Base-by-base conservation (phyloP, 2,329 filamentous ascomycete species). In the Cladosporium oxysporum region DNA sequence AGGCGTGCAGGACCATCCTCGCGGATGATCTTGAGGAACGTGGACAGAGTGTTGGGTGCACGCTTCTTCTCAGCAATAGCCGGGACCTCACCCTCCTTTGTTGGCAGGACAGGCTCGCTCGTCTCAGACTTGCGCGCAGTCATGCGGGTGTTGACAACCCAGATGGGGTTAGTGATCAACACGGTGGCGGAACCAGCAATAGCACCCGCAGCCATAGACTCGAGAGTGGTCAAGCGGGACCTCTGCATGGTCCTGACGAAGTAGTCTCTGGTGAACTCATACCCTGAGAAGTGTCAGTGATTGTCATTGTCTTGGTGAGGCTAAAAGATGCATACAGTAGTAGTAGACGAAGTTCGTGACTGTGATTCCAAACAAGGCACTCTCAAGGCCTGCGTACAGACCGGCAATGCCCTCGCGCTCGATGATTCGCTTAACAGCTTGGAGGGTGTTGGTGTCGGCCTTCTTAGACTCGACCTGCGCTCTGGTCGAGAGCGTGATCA, bases 321-420 rank as follows among this genome's bases (percentile, higher is more conserved):
- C 37, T 44, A 8, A 21, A 5, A n/a, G 10, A 55, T 29, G 21
- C 76, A 37, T 71, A 84, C 92, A 99, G 85, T 98, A 99, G 83
- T 99, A 99, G 85, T 99, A 99, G 58, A 99, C 94, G 78, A 99
- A 99, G 84, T 99, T 99, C 74, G 95, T 99, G 72, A 99, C 90
- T 79, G 91, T 95, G 83, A 99, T 98, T 78, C 95, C 95, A 79
- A 99, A 97, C 55, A 99, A 85, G 61, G 95, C 95, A 69, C 91
- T 96, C 79, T 96, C 92, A 67, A 99, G 87, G 50, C 95, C 95
- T 7, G 95, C 89, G 78, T 98, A 99, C 41, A 99, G 88, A 35
- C 95, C 95, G 2, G 87, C 83, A 65, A 97, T 82, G 73, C 95
- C 95, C 81, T 99, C 95, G 72, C 95, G 91, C 72, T 93, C 90